Conservation (phyloP, 108 stramenopile species). For the Chaetoceros muelleri region DNA sequence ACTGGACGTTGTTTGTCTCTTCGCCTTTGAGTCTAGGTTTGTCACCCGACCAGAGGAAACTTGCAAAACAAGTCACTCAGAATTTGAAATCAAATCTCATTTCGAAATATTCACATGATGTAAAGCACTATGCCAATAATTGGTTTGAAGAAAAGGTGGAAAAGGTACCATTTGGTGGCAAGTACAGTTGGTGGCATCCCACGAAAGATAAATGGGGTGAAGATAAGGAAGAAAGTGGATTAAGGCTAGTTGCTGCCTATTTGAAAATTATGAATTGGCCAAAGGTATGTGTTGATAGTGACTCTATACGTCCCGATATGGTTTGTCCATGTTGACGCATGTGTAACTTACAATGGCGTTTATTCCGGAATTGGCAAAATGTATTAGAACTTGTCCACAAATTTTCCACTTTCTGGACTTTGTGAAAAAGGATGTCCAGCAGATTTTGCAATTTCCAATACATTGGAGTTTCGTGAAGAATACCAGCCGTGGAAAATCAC, state of each 20-base stretch:
- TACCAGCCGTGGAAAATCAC: slow-evolving; percentile 57
- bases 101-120: not conserved
- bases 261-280: slow-evolving; percentile 33
- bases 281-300: not conserved
- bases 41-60: not conserved
- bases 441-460: slow-evolving; percentile 43
- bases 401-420: slow-evolving; percentile 56
- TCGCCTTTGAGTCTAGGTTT: not conserved
- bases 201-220: not conserved
- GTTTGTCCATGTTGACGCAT: not conserved
- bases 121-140: not conserved
- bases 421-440: slow-evolving; percentile 37
- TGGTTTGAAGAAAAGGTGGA: not conserved
- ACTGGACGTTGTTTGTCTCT: not conserved
- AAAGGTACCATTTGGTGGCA: not conserved
- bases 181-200: not conserved
- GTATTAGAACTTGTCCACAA: slow-evolving; percentile 13
- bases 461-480: slow-evolving; percentile 57
- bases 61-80: not conserved
- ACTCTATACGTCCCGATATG: too few relatives aligned
- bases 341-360: not conserved
- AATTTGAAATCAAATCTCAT: not conserved
- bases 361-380: not conserved
- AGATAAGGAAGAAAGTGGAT: not conserved
- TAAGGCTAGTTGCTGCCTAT: slow-evolving; percentile 11